A percentile compares a stretch with the other conserved stretches of the same genome.
These are phyloP conservation scores for Jaapia argillacea DNA, from an alignment of 768 basidiomycete species.

Conservation along the genomic window DNA sequence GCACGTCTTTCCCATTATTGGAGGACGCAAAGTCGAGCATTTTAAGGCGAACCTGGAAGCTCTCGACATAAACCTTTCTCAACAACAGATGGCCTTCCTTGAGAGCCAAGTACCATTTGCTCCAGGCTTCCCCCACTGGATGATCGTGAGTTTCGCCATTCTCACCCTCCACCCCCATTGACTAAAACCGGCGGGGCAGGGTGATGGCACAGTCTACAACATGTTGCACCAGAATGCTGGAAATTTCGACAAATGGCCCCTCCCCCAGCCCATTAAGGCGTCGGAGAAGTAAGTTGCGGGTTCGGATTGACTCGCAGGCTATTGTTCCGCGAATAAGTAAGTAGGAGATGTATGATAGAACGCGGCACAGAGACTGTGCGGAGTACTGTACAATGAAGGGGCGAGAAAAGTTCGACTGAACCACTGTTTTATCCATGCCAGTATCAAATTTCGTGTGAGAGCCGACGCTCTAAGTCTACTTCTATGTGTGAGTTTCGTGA, in stretches of 20 bases:
- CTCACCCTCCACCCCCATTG: background rate
- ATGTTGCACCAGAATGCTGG: slow-evolving; percentile 9
- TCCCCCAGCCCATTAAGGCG: background rate
- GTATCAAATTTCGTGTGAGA: too few relatives aligned
- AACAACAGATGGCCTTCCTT: slow-evolving; percentile 34
- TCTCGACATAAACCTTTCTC: slow-evolving; percentile 32
- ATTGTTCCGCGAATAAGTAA: too few relatives aligned
- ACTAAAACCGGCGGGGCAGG: slow-evolving; percentile 9
- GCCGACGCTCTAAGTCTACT: too few relatives aligned
- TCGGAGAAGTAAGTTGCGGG: too few relatives aligned
- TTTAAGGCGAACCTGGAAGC: slow-evolving; percentile 40
- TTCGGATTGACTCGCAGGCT: too few relatives aligned
- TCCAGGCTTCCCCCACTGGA: slow-evolving; percentile 30
- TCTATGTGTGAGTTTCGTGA: too few relatives aligned
- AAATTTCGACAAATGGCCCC: slow-evolving; percentile 14
- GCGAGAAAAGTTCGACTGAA: too few relatives aligned
- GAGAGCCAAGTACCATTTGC: slow-evolving; percentile 35
- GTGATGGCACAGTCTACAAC: slow-evolving; percentile 15
- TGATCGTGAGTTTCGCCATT: slow-evolving; percentile 19
- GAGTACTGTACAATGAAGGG: too few relatives aligned
- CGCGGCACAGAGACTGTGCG: too few relatives aligned
- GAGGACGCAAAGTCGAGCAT: slow-evolving; percentile 43
- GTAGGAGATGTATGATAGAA: too few relatives aligned
- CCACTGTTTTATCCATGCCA: too few relatives aligned
- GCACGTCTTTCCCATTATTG: slow-evolving; percentile 42